These are phyloP conservation scores for Chrysoporthe puriensis DNA, from an alignment of 2,329 filamentous ascomycete species.

Conservation along the genomic window DNA sequence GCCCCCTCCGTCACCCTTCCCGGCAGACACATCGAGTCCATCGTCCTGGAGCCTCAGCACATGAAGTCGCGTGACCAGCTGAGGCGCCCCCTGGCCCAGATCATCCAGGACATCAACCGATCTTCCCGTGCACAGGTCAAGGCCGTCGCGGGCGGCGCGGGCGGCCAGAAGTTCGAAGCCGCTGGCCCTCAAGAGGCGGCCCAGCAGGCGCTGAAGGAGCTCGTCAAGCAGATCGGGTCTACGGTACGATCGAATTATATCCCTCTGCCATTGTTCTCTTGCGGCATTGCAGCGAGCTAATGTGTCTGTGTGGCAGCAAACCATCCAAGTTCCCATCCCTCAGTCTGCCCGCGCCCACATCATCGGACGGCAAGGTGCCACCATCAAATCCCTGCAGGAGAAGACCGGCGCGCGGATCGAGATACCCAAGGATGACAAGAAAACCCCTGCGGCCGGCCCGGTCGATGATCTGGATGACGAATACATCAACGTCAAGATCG, in stretches of 20 bases:
- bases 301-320: conserved; percentile 40
- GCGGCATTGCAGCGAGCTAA: not conserved
- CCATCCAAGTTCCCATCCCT: conserved; percentile 79
- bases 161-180: conserved; percentile 79
- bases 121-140: conserved; percentile 86
- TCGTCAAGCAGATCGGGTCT: conserved; percentile 83
- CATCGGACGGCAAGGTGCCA: conserved; percentile 88
- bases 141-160: conserved; percentile 73
- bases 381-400: conserved; percentile 87
- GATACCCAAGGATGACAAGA: conserved; percentile 79
- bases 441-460: conserved; percentile 49
- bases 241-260: conserved; percentile 60
- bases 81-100: conserved; percentile 82
- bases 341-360: conserved; percentile 84
- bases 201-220: conserved; percentile 84
- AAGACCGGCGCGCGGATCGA: conserved; percentile 89
- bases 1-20: conserved; percentile 73
- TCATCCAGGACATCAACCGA: conserved; percentile 89
- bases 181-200: conserved; percentile 83
- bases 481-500: conserved; percentile 83
- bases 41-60: conserved; percentile 74
- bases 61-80: conserved; percentile 77
- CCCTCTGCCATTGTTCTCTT: not conserved
- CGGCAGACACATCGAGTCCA: conserved; percentile 78
- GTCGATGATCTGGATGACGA: conserved; percentile 77